phyloP scores from a whole-genome alignment of 2,329 filamentous ascomycete genomes.

The Xylaria sp. region DNA sequence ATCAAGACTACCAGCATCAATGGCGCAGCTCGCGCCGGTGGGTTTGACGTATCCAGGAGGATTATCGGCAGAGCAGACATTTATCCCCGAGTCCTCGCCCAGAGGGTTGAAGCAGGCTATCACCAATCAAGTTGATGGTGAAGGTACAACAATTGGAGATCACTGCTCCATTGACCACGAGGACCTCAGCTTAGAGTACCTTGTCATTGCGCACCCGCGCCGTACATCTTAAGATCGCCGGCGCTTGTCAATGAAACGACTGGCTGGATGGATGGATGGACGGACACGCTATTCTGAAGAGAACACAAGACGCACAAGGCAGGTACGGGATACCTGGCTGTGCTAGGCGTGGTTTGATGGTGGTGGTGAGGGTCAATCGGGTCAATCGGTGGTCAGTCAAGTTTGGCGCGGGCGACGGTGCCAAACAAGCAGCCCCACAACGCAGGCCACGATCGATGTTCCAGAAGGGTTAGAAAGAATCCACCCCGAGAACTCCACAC shows the following conservation, averaged over 20 bases:
- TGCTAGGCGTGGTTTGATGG: neutral
- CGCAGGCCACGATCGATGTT: slow-evolving; percentile 20
- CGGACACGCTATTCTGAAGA: neutral
- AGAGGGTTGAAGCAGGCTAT: slow-evolving; percentile 9
- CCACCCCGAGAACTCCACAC: slow-evolving; percentile 1
- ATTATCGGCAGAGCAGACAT: slow-evolving; percentile 1
- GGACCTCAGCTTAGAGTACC: slow-evolving; percentile 10
- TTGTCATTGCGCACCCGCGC: slow-evolving; percentile 4
- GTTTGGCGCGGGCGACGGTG: slow-evolving; percentile 14
- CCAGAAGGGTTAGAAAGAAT: slow-evolving; percentile 32
- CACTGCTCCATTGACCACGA: slow-evolving; percentile 6
- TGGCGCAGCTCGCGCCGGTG: slow-evolving; percentile 4
- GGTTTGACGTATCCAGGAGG: slow-evolving; percentile 5
- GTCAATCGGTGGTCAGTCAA: neutral
- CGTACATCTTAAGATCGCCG: slow-evolving; percentile 8
- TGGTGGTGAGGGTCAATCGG: neutral
- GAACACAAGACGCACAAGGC: neutral
- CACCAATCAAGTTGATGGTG: neutral
- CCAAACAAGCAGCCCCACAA: slow-evolving; percentile 6
- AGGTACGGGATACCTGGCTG: neutral
- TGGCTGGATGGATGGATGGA: neutral
- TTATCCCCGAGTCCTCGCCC: slow-evolving; percentile 5
- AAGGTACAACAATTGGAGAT: slow-evolving; percentile 10
- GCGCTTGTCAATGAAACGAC: slow-evolving; percentile 7
- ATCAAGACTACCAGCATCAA: neutral